Evolutionary conservation across 2,329 filamentous ascomycete species (phyloP).

Genomic region (Fusarium penzigii): DNA sequence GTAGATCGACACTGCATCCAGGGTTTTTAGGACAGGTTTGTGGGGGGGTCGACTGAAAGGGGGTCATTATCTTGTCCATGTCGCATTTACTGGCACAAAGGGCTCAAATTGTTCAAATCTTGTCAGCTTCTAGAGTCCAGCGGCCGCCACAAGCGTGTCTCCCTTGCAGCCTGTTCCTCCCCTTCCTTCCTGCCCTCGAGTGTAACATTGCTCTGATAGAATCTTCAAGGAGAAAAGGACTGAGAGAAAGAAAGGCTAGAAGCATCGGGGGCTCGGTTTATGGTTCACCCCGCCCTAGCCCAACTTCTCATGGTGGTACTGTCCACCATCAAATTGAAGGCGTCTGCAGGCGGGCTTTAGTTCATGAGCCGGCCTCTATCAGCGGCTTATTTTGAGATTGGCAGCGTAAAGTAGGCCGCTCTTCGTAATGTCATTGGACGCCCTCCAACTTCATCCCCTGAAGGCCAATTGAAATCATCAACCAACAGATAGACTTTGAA

Average conservation of each 20-base stretch:
- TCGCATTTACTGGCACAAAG: background rate
- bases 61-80: background rate
- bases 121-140: background rate
- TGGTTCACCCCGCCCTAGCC: background rate
- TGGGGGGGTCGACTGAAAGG: no score
- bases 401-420: background rate
- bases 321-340: slow-evolving; percentile 13
- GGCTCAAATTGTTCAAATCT: background rate
- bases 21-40: background rate
- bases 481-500: no score
- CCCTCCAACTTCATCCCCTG: background rate
- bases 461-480: background rate
- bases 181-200: no score
- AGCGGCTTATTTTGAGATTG: slow-evolving; percentile 8
- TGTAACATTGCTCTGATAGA: no score
- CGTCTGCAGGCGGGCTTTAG: slow-evolving; percentile 21
- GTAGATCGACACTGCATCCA: background rate
- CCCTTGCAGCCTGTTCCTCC: slow-evolving; percentile 2
- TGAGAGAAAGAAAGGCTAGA: no score
- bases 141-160: slow-evolving; percentile 27
- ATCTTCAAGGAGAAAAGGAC: no score
- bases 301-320: background rate
- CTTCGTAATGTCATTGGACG: no score
- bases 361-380: slow-evolving; percentile 11
- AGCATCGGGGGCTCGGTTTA: no score